Percentiles rank a stretch among this genome's conserved stretches.
phyloP scores from a whole-genome alignment of 2,329 filamentous ascomycete genomes.

The Epichloe glyceriae region DNA sequence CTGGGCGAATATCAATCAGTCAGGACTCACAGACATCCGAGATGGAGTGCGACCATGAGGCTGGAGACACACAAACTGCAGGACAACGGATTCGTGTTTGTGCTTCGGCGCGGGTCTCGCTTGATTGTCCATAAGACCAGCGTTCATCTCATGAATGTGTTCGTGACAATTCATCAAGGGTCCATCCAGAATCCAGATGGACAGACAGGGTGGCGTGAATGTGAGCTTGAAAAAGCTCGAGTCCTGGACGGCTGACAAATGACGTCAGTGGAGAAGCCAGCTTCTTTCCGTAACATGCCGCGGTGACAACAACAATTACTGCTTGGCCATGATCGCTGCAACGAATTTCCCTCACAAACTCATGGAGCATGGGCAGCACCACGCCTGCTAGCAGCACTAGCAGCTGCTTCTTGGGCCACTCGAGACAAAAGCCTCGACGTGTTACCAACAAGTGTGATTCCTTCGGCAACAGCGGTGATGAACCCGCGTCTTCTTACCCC shows the following conservation, averaged over 20 bases:
- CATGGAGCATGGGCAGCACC: background rate
- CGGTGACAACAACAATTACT: too few species aligned
- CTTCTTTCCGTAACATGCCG: too few species aligned
- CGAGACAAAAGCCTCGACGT: too few species aligned
- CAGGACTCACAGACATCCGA: background rate
- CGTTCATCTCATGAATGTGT: background rate
- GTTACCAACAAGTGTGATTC: too few species aligned
- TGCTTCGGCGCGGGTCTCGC: slow-evolving; percentile 23
- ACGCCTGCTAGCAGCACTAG: background rate
- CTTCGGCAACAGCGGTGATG: too few species aligned
- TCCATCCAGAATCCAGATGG: background rate
- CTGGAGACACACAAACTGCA: slow-evolving; percentile 60
- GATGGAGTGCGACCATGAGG: slow-evolving; percentile 1
- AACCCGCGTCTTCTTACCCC: background rate
- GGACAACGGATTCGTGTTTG: slow-evolving; percentile 54
- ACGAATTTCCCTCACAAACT: background rate
- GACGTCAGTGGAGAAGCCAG: background rate
- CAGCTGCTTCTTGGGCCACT: background rate
- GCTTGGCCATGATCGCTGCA: too few species aligned
- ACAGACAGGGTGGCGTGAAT: background rate
- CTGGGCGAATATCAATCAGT: slow-evolving; percentile 21
- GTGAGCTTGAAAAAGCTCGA: background rate
- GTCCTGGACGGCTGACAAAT: background rate
- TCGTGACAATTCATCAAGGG: background rate
- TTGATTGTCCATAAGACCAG: slow-evolving; percentile 7